phyloP scores from a whole-genome alignment of 805 yeast genomes.

The Metschnikowia baotianmanensis region DNA sequence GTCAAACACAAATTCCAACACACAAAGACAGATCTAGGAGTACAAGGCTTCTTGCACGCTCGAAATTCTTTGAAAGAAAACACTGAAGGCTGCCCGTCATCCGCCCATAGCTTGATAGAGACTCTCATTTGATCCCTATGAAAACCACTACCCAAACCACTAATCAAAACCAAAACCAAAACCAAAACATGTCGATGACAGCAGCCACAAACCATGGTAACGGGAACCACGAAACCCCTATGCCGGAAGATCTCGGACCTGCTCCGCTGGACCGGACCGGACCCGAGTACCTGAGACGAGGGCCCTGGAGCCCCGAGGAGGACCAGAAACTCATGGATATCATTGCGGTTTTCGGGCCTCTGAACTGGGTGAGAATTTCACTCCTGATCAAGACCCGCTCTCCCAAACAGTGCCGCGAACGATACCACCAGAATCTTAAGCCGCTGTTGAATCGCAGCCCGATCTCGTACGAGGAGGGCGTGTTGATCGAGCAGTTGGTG shows the following conservation, averaged over 20 bases:
- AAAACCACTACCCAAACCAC: too few species aligned
- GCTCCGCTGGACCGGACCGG: conserved; percentile 7
- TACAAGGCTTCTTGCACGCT: too few species aligned
- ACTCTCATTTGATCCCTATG: too few species aligned
- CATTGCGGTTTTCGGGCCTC: conserved; percentile 69
- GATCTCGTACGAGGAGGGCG: conserved; percentile 81
- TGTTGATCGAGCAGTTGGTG: conserved; percentile 74
- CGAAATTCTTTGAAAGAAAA: too few species aligned
- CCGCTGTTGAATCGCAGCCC: conserved; percentile 81
- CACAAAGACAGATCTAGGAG: too few species aligned
- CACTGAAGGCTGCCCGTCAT: too few species aligned
- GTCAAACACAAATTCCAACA: too few species aligned
- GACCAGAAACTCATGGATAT: conserved; percentile 70
- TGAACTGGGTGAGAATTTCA: conserved; percentile 87
- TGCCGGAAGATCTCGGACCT: background rate
- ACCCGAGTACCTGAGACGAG: conserved; percentile 46
- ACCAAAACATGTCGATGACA: too few species aligned
- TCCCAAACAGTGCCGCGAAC: conserved; percentile 88
- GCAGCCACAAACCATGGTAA: background rate
- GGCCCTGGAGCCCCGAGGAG: conserved; percentile 90
- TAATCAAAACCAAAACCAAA: too few species aligned
- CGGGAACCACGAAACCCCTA: background rate
- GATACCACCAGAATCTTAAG: conserved; percentile 88
- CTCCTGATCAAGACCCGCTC: conserved; percentile 71
- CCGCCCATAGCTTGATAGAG: too few species aligned